Evolutionary conservation across 139 green algal species (phyloP), one percentile per base, ranked within the genome.

Genomic region (Klebsormidium nitens): DNA sequence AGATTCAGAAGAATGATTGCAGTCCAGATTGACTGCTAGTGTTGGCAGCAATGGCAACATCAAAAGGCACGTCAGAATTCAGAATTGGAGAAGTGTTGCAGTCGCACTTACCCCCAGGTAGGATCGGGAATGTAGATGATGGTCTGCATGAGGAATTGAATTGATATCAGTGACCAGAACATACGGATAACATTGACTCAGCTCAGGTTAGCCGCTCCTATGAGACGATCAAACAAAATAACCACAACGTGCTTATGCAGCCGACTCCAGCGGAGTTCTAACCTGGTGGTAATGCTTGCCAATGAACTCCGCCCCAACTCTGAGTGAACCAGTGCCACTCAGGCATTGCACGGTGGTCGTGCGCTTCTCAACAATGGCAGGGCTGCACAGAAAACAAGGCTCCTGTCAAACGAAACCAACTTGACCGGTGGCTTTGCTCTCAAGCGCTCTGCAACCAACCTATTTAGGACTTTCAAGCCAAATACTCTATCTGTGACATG

Each of bases 251-350:
- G 28, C 59, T 65, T 59, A 59, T 59, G 31, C 49, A 5, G 49
- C 31, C 31, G 49, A 59, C 49, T 59, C 17, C 49, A 59, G 32
- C 28, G 42, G 14, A n/a, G n/a, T n/a, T n/a, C n/a, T 50, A 8
- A 50, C 42, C 42, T 8, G 8, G 42, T 50, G 60, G 61, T 76
- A 76, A 17, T 55, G 69, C 29, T 67, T n/a, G 14, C 11, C 55
- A 46, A 97, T 89, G 83, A 98, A 97, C 19, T 81, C 88, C 17
- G 90, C 90, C 37, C 83, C 91, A 11, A 97, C 80, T n/a, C 91
- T 84, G 60, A 98, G 85, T 31, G 84, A 90, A 32, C 94, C 94
- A 1, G 94, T 99, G 48, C 94, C 94, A 38, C 89, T 96, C 37
- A 99, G 84, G 2, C 85, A 87, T 82, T 98, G 92, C 34, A 97